These are phyloP conservation scores for Rosa multiflora DNA, from an alignment of 306 rosid genomes.

Conservation along the genomic window DNA sequence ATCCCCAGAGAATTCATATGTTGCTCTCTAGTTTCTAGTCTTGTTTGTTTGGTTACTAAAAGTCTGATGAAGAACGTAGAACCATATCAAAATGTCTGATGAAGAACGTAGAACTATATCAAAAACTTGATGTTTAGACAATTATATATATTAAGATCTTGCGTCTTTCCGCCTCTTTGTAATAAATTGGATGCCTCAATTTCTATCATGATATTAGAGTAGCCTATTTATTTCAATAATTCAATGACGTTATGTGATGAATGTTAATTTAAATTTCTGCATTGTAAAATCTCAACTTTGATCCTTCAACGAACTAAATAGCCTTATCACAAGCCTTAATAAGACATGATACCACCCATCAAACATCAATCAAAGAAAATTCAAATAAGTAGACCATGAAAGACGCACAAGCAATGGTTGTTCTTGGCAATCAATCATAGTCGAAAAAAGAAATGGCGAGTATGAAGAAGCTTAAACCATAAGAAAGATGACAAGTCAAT, in stretches of 20 bases:
- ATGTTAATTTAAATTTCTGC: not conserved
- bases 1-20: not conserved
- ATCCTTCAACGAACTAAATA: not conserved
- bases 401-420: not conserved
- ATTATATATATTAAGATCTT: not conserved
- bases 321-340: not conserved
- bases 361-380: not conserved
- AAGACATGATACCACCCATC: not conserved
- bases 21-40: not conserved
- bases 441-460: not conserved
- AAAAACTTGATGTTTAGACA: not conserved
- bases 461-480: not conserved
- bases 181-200: not conserved
- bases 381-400: not conserved
- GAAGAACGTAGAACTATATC: not conserved
- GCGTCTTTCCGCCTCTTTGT: no score
- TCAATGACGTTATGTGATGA: not conserved
- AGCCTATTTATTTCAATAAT: not conserved
- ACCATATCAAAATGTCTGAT: not conserved
- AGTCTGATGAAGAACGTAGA: not conserved
- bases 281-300: not conserved
- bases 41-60: not conserved
- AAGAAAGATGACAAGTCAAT: not conserved
- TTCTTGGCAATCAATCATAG: conserved; percentile 1
- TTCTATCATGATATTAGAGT: not conserved